phyloP scores from a whole-genome alignment of 2,329 filamentous ascomycete genomes.

The Aspergillus arachidicola region DNA sequence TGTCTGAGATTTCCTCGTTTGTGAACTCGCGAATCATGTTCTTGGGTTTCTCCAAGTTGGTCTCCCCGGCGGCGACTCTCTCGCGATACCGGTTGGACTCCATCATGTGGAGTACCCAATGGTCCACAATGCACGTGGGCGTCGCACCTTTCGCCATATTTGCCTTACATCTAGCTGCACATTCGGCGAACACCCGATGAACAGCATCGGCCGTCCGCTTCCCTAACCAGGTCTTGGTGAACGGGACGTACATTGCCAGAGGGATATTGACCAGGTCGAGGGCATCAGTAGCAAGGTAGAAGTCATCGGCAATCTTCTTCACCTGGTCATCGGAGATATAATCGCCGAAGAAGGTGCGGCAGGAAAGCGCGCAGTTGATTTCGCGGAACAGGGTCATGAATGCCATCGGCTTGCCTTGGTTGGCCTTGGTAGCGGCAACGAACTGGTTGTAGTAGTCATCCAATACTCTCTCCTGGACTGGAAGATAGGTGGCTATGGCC shows the following conservation, averaged over 20 bases:
- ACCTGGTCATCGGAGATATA: conserved; percentile 84
- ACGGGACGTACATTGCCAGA: conserved; percentile 73
- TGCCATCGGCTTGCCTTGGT: conserved; percentile 67
- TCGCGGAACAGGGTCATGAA: conserved; percentile 88
- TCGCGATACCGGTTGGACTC: conserved; percentile 75
- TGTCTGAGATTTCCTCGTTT: conserved; percentile 53
- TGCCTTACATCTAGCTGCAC: conserved; percentile 81
- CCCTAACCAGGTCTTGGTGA: conserved; percentile 86
- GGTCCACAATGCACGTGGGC: conserved; percentile 83
- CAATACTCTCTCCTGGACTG: conserved; percentile 85
- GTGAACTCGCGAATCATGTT: conserved; percentile 56
- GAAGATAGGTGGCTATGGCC: conserved; percentile 79
- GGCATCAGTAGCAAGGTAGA: conserved; percentile 86
- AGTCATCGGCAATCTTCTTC: conserved; percentile 88
- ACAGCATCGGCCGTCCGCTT: conserved; percentile 87
- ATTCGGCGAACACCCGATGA: conserved; percentile 78
- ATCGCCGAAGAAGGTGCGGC: conserved; percentile 85
- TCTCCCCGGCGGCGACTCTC: conserved; percentile 67
- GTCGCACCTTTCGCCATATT: conserved; percentile 79
- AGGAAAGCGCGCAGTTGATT: conserved; percentile 84
- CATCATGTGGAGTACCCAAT: conserved; percentile 81
- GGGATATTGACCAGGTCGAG: conserved; percentile 94
- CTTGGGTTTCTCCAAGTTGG: conserved; percentile 50
- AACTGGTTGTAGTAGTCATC: conserved; percentile 76
- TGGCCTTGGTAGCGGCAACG: conserved; percentile 67